These are phyloP conservation scores for Yamadazyma tumulicola DNA, from an alignment of 805 yeast species.

Conservation along the genomic window DNA sequence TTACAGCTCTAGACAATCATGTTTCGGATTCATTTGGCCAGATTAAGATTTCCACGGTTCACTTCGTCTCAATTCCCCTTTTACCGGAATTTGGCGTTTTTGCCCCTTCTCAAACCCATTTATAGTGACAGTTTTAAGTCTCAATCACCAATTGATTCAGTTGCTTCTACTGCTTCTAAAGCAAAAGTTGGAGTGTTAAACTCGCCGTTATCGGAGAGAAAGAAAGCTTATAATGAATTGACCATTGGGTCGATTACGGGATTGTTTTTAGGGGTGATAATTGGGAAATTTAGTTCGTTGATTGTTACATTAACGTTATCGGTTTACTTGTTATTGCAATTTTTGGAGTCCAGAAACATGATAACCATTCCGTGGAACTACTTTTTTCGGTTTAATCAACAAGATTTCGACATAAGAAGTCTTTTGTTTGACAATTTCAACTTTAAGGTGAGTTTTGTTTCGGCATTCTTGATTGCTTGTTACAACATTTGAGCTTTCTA, in stretches of 20 bases:
- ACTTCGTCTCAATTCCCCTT: slow-evolving; percentile 7
- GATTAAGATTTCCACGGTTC: slow-evolving; percentile 11
- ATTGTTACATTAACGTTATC: slow-evolving; percentile 50
- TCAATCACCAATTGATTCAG: not conserved
- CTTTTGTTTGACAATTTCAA: slow-evolving; percentile 58
- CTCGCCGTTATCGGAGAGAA: slow-evolving; percentile 18
- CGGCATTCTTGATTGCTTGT: slow-evolving; percentile 58
- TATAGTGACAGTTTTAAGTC: slow-evolving; percentile 7
- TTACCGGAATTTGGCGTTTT: slow-evolving; percentile 9
- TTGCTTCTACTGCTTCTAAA: not conserved
- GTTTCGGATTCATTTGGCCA: slow-evolving; percentile 12
- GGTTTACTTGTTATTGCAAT: slow-evolving; percentile 43
- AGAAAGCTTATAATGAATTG: slow-evolving; percentile 49
- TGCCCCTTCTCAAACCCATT: slow-evolving; percentile 9
- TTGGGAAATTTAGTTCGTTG: slow-evolving; percentile 57
- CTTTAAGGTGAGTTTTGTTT: slow-evolving; percentile 54
- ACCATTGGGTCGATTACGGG: slow-evolving; percentile 65
- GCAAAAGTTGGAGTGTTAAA: not conserved
- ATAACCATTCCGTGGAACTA: slow-evolving; percentile 45
- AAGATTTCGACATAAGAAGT: slow-evolving; percentile 42
- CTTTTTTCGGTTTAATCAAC: slow-evolving; percentile 29
- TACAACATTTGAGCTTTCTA: slow-evolving; percentile 34
- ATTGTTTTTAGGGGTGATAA: slow-evolving; percentile 51
- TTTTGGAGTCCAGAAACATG: slow-evolving; percentile 53
- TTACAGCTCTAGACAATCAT: no score